A percentile compares a stretch with the other conserved stretches of the same genome.
Evolutionary conservation across 1,139 yeast species (phyloP).

Genomic region (Zygosaccharomyces sapae): DNA sequence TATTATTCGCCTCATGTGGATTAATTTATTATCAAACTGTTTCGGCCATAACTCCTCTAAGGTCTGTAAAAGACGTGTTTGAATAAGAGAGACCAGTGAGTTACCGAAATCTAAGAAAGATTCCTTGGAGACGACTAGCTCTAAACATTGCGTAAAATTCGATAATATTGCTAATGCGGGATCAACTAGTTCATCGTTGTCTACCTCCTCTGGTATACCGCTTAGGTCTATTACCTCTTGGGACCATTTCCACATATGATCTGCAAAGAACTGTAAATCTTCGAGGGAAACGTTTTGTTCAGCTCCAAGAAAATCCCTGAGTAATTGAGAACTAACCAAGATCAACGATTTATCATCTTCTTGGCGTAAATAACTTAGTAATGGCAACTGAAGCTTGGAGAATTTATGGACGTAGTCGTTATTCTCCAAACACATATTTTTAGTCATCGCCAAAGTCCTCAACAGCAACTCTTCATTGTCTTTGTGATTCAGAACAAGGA

Average conservation of each 20-base stretch:
- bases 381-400: slow-evolving; percentile 17
- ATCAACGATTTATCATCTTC: neutral
- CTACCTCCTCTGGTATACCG: slow-evolving; percentile 6
- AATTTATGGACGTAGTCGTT: slow-evolving; percentile 18
- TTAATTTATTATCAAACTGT: slow-evolving; percentile 28
- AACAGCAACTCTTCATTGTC: slow-evolving; percentile 23
- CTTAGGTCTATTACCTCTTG: slow-evolving; percentile 14
- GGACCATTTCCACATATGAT: slow-evolving; percentile 15
- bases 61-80: slow-evolving; percentile 18
- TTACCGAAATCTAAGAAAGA: slow-evolving; percentile 15
- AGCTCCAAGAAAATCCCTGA: slow-evolving; percentile 20
- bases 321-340: slow-evolving; percentile 20
- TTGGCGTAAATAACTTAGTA: slow-evolving; percentile 16
- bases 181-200: slow-evolving; percentile 18
- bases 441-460: slow-evolving; percentile 28
- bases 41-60: slow-evolving; percentile 20
- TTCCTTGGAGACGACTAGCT: slow-evolving; percentile 15
- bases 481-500: slow-evolving; percentile 14
- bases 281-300: slow-evolving; percentile 9
- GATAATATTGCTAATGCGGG: slow-evolving; percentile 21
- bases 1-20: slow-evolving; percentile 30
- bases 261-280: slow-evolving; percentile 16
- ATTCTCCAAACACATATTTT: slow-evolving; percentile 29
- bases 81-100: slow-evolving; percentile 14
- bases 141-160: slow-evolving; percentile 20